Conservation (phyloP, 2,329 filamentous ascomycete genomes). For the Dactylellina leptospora region DNA sequence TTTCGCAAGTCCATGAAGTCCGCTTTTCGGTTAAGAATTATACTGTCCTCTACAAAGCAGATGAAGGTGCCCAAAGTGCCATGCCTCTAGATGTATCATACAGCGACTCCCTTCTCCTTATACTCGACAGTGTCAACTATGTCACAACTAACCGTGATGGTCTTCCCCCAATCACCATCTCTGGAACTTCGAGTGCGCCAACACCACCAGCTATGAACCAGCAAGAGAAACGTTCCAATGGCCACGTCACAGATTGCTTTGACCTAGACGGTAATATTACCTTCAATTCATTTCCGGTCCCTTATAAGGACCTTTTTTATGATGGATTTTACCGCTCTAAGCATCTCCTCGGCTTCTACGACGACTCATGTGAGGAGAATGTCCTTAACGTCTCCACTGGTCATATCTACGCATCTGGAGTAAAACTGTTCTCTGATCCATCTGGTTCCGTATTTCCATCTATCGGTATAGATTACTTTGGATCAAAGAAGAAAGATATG, state of each 20-base stretch:
- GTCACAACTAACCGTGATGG: not conserved
- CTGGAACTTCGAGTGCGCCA: not conserved
- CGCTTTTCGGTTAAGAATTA: constrained; percentile 16
- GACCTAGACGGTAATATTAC: constrained; percentile 21
- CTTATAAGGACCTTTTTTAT: constrained; percentile 40
- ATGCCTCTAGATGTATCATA: constrained; percentile 23
- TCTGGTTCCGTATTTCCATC: constrained; percentile 23
- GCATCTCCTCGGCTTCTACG: constrained; percentile 15
- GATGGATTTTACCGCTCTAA: constrained; percentile 33
- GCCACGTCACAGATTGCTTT: constrained; percentile 39
- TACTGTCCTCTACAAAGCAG: constrained; percentile 16
- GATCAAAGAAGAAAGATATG: constrained; percentile 36
- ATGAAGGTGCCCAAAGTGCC: not conserved
- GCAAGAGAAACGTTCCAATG: constrained; percentile 1
- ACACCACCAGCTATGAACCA: not conserved
- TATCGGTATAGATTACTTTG: constrained; percentile 39
- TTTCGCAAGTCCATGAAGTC: not conserved
- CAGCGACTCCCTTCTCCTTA: constrained; percentile 14
- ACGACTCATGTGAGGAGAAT: constrained; percentile 5
- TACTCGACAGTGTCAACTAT: constrained; percentile 26
- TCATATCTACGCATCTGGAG: constrained; percentile 23
- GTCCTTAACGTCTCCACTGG: constrained; percentile 21
- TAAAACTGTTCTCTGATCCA: constrained; percentile 11
- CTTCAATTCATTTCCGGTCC: constrained; percentile 32
- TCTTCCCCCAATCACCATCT: too few relatives aligned